Conservation (phyloP, 2,329 filamentous ascomycete genomes). For the Beauveria sp. region DNA sequence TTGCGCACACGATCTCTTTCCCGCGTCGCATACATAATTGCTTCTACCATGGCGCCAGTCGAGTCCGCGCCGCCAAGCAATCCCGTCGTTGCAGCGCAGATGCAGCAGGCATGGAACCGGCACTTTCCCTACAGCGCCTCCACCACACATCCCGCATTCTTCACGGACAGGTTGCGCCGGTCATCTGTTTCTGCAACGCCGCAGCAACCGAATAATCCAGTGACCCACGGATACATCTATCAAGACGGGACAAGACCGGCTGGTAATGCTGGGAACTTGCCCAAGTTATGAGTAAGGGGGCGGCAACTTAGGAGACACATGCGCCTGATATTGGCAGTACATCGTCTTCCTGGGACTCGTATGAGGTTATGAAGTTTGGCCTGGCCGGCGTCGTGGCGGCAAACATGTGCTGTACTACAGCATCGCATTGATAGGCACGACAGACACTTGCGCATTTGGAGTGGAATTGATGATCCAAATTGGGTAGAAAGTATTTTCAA, state of each 20-base stretch:
- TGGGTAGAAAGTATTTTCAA: slow-evolving; percentile 1
- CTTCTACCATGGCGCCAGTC: not conserved
- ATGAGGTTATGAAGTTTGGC: not conserved
- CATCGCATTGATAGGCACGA: not conserved
- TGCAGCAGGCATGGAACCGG: slow-evolving; percentile 18
- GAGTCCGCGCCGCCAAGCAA: not conserved
- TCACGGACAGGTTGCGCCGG: slow-evolving; percentile 55
- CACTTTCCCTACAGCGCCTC: slow-evolving; percentile 44
- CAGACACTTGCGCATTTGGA: not conserved
- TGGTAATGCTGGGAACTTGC: slow-evolving; percentile 16
- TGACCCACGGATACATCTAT: slow-evolving; percentile 55
- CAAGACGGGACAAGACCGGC: slow-evolving; percentile 32
- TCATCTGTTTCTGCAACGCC: slow-evolving; percentile 33
- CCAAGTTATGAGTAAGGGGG: slow-evolving; percentile 28
- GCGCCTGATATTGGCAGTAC: not conserved
- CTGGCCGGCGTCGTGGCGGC: not conserved
- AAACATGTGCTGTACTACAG: not conserved
- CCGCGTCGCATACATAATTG: not conserved
- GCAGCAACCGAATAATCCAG: slow-evolving; percentile 32
- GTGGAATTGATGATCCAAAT: not conserved
- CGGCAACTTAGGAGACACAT: not conserved
- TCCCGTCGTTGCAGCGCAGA: not conserved
- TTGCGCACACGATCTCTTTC: not conserved
- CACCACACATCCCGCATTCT: slow-evolving; percentile 66
- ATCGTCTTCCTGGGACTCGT: not conserved